Evolutionary conservation across 2,329 filamentous ascomycete genomes (phyloP), one percentile per base, ranked within the genome.

Genomic region (Dactylellina leptospora): DNA sequence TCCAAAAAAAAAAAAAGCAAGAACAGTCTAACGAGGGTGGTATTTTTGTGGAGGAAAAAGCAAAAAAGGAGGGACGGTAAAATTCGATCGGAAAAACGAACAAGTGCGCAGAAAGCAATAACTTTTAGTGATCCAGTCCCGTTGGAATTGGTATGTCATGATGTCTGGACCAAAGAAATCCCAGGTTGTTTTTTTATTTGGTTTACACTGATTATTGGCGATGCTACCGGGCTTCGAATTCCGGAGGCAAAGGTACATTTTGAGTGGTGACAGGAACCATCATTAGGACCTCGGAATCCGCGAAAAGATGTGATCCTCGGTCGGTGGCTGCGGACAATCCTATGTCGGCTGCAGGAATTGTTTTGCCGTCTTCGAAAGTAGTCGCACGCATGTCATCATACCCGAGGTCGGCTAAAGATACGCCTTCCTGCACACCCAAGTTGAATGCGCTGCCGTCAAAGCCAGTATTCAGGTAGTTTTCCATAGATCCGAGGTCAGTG

Each of bases 91-190:
- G 13, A 64, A 54, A 60, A 30, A 38, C 45, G 36, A 60, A 55
- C 40, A 63, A 53, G 42, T 40, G 27, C 38, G 47, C 36, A 72
- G 68, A 64, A 72, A 72, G 68, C 68, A 64, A 72, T 47, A 72
- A 72, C 68, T 72, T 72, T 72, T 72, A 55, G 38, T 72, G 54
- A 72, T 72, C 59, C 53, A 64, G 68, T 72, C 68, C 68, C 68
- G 59, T 72, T 63, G 68, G 60, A 60, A 60, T 64, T 53, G 53
- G 68, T 47, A 47, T 64, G 59, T 64, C 59, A 72, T 60, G 45
- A 44, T 63, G 45, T 63, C 47, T 51, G 68, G 68, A 64, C 54
- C 25, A 22, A 53, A 59, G n/a, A 59, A 55, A 60, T 53, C 47
- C 59, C 59, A 55, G 45, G 59, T 40, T 47, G 54, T 23, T 53